Conservation (phyloP, 1,139 yeast species). For the Geotrichum carabidarum region DNA sequence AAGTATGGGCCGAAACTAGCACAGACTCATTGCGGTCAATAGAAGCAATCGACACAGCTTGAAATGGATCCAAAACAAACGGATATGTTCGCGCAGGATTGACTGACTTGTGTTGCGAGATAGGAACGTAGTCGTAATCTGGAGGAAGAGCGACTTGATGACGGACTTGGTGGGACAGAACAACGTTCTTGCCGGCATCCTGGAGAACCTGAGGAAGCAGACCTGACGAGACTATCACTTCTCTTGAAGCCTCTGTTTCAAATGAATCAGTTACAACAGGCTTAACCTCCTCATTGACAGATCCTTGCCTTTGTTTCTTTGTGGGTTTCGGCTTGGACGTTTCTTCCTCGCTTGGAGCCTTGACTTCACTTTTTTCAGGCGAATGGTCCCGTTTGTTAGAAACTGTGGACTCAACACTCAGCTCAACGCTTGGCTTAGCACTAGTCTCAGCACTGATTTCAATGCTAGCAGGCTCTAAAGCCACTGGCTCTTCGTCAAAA, state of each 20-base stretch:
- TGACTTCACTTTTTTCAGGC: background rate
- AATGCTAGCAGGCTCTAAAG: background rate
- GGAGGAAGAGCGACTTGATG: conserved; percentile 98
- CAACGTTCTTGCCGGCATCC: conserved; percentile 48
- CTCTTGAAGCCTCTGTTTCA: conserved; percentile 87
- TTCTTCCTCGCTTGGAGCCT: background rate
- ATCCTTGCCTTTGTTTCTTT: conserved; percentile 8
- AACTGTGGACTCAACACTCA: conserved; percentile 13
- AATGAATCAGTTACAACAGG: conserved; percentile 86
- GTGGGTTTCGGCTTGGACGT: background rate
- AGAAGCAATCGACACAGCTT: conserved; percentile 90
- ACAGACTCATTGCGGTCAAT: conserved; percentile 95
- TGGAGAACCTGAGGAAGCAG: conserved; percentile 44
- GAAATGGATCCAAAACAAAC: conserved; percentile 89
- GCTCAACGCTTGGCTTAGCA: background rate
- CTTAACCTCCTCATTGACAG: conserved; percentile 17
- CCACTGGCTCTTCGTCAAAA: conserved; percentile 19
- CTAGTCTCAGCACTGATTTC: background rate
- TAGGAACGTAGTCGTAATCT: conserved; percentile 78
- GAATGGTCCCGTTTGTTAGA: conserved; percentile 1
- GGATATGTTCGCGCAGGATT: conserved; percentile 79
- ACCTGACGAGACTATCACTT: conserved; percentile 76
- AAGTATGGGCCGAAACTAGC: conserved; percentile 92
- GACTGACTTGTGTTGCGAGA: conserved; percentile 64
- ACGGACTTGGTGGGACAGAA: conserved; percentile 85